phyloP scores from a whole-genome alignment of 2,329 filamentous ascomycete species.

The Pseudodiploospora longispora region DNA sequence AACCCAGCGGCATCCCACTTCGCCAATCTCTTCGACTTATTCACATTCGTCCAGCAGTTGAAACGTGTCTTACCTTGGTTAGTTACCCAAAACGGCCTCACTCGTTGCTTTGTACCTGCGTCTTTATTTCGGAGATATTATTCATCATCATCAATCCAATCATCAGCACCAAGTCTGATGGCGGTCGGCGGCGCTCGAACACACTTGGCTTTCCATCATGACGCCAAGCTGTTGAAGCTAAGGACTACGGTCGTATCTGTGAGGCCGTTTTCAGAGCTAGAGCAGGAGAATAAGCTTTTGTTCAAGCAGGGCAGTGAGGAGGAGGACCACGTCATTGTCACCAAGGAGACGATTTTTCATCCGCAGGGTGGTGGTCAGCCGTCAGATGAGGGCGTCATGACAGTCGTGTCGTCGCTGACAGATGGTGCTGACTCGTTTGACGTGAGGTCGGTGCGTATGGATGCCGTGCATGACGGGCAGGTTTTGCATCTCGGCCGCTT shows the following conservation, averaged over 20 bases:
- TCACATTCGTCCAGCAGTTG: no score
- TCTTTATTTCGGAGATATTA: no score
- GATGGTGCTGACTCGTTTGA: constrained; percentile 22
- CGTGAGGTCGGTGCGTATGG: constrained; percentile 50
- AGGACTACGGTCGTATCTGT: constrained; percentile 38
- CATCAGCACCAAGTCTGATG: no score
- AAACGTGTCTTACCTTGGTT: no score
- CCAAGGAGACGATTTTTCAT: constrained; percentile 63
- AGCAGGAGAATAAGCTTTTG: constrained; percentile 42
- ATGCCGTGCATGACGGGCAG: constrained; percentile 38
- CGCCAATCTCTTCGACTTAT: no score
- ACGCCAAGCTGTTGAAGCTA: constrained; percentile 35
- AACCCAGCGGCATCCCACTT: no score
- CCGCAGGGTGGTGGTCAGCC: constrained; percentile 69
- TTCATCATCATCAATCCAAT: no score
- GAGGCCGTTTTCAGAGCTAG: constrained; percentile 39
- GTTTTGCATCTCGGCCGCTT: constrained; percentile 62
- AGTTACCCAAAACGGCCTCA: no score
- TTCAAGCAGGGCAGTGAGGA: constrained; percentile 48
- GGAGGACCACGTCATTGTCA: constrained; percentile 49
- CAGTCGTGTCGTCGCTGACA: constrained; percentile 38
- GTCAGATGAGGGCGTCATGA: constrained; percentile 55
- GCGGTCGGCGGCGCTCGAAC: constrained; percentile 17
- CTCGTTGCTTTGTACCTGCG: no score
- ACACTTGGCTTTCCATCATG: constrained; percentile 36